Base-by-base conservation (phyloP, 108 stramenopile genomes). In the Tribonema minus region DNA sequence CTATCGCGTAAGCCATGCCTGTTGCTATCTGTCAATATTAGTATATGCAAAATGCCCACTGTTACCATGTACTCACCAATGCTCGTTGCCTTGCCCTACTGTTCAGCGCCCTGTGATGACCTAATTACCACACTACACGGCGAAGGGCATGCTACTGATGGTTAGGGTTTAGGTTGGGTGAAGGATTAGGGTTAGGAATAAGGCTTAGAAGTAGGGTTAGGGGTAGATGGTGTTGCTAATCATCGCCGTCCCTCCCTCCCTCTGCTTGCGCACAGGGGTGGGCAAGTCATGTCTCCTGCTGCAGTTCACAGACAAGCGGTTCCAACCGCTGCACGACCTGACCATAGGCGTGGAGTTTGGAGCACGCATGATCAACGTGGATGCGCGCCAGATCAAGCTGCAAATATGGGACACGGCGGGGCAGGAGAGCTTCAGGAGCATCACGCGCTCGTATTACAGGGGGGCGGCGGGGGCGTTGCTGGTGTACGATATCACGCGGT, bases 221-320 rank as follows among this genome's bases (percentile, higher is more conserved):
- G n/a, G n/a, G n/a, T n/a, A n/a, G n/a, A 20, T 54, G 9, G 46
- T 54, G 20, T 54, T 15, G 46, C 9, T 20, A 20, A 9, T 20
- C 46, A 54, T 54, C 46, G 46, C 46, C 46, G 46, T 54, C 25
- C 3, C 4, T 1, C 60, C 15, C 27, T 15, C 62, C 15, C 30
- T 30, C 62, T 63, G 28, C 62, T 27, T 15, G 62, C 15, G 26
- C 3, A 28, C 83, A 95, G 96, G 98, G 27, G 99, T 98, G 31
- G 99, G 99, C 20, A 99, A 99, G 83, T 96, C 95, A 5, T 99
- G 99, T 82, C 90, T 99, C 84, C 90, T 99, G 54, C 87, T 99
- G 67, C 99, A 98, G 86, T 99, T 99, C 90, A 98, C 97, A 34
- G 99, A 99, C 89, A 98, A 98, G 86, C 92, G 98, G 38, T 99